Percentiles rank a stretch among this genome's conserved stretches.
phyloP scores from a whole-genome alignment of 805 yeast genomes.

The Grigorovia jiainica region DNA sequence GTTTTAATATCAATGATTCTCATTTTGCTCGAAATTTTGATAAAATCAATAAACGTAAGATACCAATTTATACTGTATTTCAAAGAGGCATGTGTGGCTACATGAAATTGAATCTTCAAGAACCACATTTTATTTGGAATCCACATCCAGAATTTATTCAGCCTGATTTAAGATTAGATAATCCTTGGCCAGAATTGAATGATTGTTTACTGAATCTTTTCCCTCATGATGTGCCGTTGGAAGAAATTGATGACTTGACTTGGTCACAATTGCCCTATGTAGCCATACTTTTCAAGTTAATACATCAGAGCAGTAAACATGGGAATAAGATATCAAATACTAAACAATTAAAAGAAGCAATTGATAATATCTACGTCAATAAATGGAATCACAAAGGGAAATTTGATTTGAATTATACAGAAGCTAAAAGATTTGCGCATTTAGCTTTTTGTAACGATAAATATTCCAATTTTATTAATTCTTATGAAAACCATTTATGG shows the following conservation, averaged over 20 bases:
- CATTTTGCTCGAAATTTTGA: background rate
- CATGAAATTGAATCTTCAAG: slow-evolving; percentile 42
- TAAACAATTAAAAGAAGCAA: background rate
- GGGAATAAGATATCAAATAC: background rate
- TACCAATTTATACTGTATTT: slow-evolving; percentile 35
- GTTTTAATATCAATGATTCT: background rate
- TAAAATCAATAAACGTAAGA: background rate
- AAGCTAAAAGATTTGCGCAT: slow-evolving; percentile 39
- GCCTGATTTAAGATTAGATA: slow-evolving; percentile 56
- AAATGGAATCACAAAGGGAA: slow-evolving; percentile 26
- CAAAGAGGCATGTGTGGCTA: slow-evolving; percentile 60
- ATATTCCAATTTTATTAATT: background rate
- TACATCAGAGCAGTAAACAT: background rate
- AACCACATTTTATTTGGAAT: slow-evolving; percentile 56
- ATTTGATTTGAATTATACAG: slow-evolving; percentile 39
- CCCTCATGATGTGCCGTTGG: slow-evolving; percentile 38
- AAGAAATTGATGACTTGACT: slow-evolving; percentile 24
- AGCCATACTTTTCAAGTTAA: slow-evolving; percentile 4
- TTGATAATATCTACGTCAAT: slow-evolving; percentile 1
- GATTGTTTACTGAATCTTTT: slow-evolving; percentile 43
- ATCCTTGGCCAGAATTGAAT: slow-evolving; percentile 63
- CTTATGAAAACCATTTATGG: too few species aligned
- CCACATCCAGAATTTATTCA: slow-evolving; percentile 50
- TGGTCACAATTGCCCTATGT: slow-evolving; percentile 60
- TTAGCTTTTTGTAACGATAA: slow-evolving; percentile 22